Evolutionary conservation across 371 early-diverging fungal genomes (phyloP).

Genomic region (Batkoa obscura): DNA sequence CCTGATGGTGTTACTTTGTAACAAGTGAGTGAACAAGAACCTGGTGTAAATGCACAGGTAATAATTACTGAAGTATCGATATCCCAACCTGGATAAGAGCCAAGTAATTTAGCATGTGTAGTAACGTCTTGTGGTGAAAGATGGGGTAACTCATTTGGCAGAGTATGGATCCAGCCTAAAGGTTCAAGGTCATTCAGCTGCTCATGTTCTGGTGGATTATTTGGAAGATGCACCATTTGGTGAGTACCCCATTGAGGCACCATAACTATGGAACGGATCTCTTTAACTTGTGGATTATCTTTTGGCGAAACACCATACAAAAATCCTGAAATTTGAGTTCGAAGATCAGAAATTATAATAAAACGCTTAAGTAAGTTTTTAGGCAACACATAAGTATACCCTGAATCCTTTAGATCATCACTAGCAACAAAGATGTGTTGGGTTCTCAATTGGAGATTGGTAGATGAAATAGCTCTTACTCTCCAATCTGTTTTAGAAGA

Average conservation of each 20-base stretch:
- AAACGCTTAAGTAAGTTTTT: conserved; percentile 92
- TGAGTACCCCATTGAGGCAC: conserved; percentile 97
- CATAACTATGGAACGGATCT: conserved; percentile 83
- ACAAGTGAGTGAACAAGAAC: conserved; percentile 86
- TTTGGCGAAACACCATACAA: conserved; percentile 86
- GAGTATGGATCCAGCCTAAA: conserved; percentile 96
- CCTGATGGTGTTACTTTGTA: conserved; percentile 90
- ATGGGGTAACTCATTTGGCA: conserved; percentile 82
- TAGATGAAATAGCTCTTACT: conserved; percentile 84
- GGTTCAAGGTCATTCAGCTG: conserved; percentile 80
- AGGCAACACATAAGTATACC: conserved; percentile 88
- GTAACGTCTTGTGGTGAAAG: conserved; percentile 82
- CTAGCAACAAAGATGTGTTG: conserved; percentile 90
- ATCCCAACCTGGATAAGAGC: conserved; percentile 74
- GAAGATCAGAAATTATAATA: conserved; percentile 84
- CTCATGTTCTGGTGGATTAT: conserved; percentile 73
- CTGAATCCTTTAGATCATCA: conserved; percentile 83
- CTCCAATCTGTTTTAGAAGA: conserved; percentile 98
- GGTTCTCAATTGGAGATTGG: conserved; percentile 83
- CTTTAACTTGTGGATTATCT: conserved; percentile 88
- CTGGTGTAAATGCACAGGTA: conserved; percentile 92
- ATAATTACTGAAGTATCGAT: conserved; percentile 79
- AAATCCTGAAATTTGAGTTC: conserved; percentile 89
- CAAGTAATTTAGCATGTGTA: conserved; percentile 70
- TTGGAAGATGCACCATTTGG: conserved; percentile 78